Percentiles rank a stretch among this genome's conserved stretches.
These are phyloP conservation scores for Colletotrichum spinosum DNA, from an alignment of 2,329 filamentous ascomycete species.

Conservation along the genomic window DNA sequence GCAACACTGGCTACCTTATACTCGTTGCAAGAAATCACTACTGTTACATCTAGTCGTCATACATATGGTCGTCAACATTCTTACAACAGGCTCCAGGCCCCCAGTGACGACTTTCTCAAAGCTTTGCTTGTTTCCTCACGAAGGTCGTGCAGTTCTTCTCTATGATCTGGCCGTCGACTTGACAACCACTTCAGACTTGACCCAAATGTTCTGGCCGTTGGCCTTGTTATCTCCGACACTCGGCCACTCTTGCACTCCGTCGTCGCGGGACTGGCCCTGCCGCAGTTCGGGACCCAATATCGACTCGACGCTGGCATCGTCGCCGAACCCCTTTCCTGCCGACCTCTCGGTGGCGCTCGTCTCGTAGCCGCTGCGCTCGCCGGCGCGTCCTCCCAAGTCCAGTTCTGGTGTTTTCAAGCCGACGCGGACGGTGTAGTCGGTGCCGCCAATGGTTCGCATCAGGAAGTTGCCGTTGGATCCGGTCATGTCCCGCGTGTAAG, in stretches of 20 bases:
- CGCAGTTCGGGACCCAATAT: conserved; percentile 23
- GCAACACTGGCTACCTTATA: too few species aligned
- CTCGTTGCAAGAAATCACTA: too few species aligned
- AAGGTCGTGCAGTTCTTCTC: background rate
- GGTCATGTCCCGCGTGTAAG: conserved; percentile 27
- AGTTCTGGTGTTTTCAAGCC: conserved; percentile 29
- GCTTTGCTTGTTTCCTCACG: too few species aligned
- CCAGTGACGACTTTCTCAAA: too few species aligned
- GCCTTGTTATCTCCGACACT: conserved; percentile 5
- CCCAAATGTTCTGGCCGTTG: conserved; percentile 22
- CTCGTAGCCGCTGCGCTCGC: conserved; percentile 10
- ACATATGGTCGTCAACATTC: too few species aligned
- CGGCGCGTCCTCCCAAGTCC: conserved; percentile 1
- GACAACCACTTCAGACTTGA: conserved; percentile 27
- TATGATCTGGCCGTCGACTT: conserved; percentile 22
- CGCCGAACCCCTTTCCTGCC: conserved; percentile 16
- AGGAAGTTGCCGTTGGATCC: conserved; percentile 22
- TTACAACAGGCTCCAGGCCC: too few species aligned
- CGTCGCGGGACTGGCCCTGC: background rate
- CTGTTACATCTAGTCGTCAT: too few species aligned
- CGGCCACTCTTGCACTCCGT: conserved; percentile 4
- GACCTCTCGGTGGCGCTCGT: background rate
- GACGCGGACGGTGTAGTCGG: conserved; percentile 29
- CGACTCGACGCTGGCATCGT: conserved; percentile 30
- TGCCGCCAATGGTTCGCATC: conserved; percentile 32